Base-by-base conservation (phyloP, 2,329 filamentous ascomycete species). In the Cladosporium velox region DNA sequence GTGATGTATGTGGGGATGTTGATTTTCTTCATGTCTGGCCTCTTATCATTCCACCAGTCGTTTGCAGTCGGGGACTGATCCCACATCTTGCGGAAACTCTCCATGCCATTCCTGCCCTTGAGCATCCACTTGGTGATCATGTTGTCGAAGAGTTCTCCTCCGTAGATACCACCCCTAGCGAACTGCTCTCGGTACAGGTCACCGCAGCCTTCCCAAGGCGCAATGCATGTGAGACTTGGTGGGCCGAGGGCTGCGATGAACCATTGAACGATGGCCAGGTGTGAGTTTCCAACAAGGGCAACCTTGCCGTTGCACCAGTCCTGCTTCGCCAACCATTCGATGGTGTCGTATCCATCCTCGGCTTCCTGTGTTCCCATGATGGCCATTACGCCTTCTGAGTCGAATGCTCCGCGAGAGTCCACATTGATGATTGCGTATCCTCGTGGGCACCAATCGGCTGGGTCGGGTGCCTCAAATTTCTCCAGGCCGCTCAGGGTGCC, bases 201-300 rank as follows among this genome's bases (percentile, higher is more conserved):
- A 0, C 77, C 77, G 47, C 73, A 78, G 12, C 80, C 82, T 70
- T 85, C 83, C 81, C 81, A 82, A 54, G 75, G 84, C 0, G 80
- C 81, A 41, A 84, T 81, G 0, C 77, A 76, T n/a, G 75, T 75
- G 5, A 83, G 73, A 14, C 74, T 76, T 0, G 81, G 81, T 10
- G 82, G 81, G 21, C 77, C 72, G 51, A 78, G 70, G 0, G 79
- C 73, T 0, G 80, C 81, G 14, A 82, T 76, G 58, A 79, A 79
- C 72, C 71, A 75, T 14, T 65, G 63, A 10, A 60, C 30, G 21
- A 65, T 64, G 2, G 61, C 61, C 7, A 57, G 24, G 26, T 49
- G 59, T 28, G 76, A 79, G 65, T 81, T 81, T 0, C 80, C 80
- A 0, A 76, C 77, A 72, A 81, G 75, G 8, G 76, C 78, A 15